Percentiles rank a stretch among this genome's conserved stretches.
phyloP scores from a whole-genome alignment of 1,284 basidiomycete genomes.

The Kalmanozyma brasiliensis region DNA sequence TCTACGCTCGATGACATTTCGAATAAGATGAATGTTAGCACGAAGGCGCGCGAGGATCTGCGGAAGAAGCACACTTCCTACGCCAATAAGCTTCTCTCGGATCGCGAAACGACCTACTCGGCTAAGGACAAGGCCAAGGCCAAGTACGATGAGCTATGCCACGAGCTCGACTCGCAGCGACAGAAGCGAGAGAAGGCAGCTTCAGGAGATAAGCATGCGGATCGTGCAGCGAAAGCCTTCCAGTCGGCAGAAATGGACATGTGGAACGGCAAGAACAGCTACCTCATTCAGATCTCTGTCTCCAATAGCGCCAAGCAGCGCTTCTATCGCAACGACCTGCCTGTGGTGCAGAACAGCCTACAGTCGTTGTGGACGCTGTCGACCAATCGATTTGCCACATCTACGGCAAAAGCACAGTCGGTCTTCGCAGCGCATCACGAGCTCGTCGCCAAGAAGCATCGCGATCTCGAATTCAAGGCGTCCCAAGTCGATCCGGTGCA shows the following conservation, averaged over 20 bases:
- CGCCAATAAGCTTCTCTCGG: slow-evolving; percentile 41
- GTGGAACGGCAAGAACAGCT: slow-evolving; percentile 55
- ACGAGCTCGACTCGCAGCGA: slow-evolving; percentile 48
- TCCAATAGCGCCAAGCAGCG: slow-evolving; percentile 47
- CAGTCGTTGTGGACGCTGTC: slow-evolving; percentile 52
- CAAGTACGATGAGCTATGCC: slow-evolving; percentile 57
- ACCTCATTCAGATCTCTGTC: slow-evolving; percentile 48
- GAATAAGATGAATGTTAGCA: slow-evolving; percentile 25
- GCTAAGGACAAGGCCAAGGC: slow-evolving; percentile 51
- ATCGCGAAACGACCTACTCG: slow-evolving; percentile 49
- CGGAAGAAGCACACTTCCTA: slow-evolving; percentile 48
- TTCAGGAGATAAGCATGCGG: slow-evolving; percentile 45
- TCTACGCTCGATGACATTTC: slow-evolving; percentile 28
- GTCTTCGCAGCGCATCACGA: slow-evolving; percentile 31
- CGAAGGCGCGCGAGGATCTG: slow-evolving; percentile 36
- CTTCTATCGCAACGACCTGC: slow-evolving; percentile 49
- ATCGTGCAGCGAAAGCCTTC: slow-evolving; percentile 47
- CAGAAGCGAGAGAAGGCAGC: slow-evolving; percentile 53
- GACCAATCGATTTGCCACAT: slow-evolving; percentile 24
- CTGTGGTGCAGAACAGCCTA: slow-evolving; percentile 37
- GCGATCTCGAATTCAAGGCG: slow-evolving; percentile 18
- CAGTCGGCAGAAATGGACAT: slow-evolving; percentile 49
- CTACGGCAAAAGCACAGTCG: slow-evolving; percentile 17
- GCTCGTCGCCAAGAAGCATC: slow-evolving; percentile 20
- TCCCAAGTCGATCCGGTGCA: slow-evolving; percentile 20